phyloP scores from a whole-genome alignment of 2,329 filamentous ascomycete species.

The Zymoseptoria brevis region DNA sequence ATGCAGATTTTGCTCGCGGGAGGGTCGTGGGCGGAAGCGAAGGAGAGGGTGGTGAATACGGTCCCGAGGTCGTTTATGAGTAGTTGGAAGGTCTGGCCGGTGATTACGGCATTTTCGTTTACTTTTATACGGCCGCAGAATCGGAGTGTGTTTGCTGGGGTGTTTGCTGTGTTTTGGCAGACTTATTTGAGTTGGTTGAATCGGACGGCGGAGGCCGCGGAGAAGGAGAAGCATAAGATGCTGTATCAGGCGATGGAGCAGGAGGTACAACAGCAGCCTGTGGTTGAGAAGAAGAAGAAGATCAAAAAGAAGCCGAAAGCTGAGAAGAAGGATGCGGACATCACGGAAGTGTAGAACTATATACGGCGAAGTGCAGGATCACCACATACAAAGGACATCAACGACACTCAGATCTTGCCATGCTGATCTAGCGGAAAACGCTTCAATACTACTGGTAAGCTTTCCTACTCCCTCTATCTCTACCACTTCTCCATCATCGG shows the following conservation, averaged over 20 bases:
- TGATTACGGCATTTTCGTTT: conserved; percentile 78
- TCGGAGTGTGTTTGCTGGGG: conserved; percentile 65
- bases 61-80: conserved; percentile 71
- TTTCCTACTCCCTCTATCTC: background rate
- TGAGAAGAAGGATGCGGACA: background rate
- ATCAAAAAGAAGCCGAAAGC: background rate
- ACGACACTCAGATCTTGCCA: background rate
- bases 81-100: conserved; percentile 80
- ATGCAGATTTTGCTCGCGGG: conserved; percentile 48
- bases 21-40: conserved; percentile 54
- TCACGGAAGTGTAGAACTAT: background rate
- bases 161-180: conserved; percentile 84
- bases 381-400: background rate
- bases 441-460: background rate
- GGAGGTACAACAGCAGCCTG: background rate
- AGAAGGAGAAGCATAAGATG: conserved; percentile 1
- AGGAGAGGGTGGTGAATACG: conserved; percentile 63
- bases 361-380: background rate
- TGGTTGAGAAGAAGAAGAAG: conserved; percentile 1
- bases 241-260: conserved; percentile 26
- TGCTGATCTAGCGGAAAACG: too few relatives aligned
- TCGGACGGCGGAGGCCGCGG: conserved; percentile 55
- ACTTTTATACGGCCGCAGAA: conserved; percentile 74
- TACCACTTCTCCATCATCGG: conserved; percentile 77
- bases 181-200: conserved; percentile 81